phyloP scores from a whole-genome alignment of 1,284 basidiomycete species.

The Volvariella volvacea region DNA sequence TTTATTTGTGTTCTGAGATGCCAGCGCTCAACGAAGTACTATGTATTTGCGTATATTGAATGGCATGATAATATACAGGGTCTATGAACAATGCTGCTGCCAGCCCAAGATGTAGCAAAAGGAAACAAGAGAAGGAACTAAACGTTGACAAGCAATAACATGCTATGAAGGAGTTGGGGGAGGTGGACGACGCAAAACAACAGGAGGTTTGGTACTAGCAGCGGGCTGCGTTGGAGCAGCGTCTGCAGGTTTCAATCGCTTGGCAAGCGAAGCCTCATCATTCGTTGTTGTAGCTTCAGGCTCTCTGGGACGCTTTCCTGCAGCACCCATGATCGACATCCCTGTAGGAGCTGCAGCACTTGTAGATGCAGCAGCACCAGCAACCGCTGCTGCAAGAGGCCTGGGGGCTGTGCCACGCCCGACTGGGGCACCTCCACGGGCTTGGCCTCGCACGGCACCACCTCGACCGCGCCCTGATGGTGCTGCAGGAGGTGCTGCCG shows the following conservation, averaged over 20 bases:
- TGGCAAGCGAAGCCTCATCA: constrained; percentile 49
- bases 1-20: too few species aligned
- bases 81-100: background rate
- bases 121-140: constrained; percentile 8
- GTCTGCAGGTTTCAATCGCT: constrained; percentile 58
- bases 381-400: constrained; percentile 10
- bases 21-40: too few species aligned
- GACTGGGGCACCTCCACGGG: constrained; percentile 32
- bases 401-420: constrained; percentile 29
- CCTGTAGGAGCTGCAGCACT: constrained; percentile 21
- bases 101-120: background rate
- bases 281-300: constrained; percentile 39
- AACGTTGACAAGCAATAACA: constrained; percentile 8
- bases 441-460: constrained; percentile 20
- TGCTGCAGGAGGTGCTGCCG: constrained; percentile 10
- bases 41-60: background rate
- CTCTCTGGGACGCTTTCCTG: constrained; percentile 61
- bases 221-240: constrained; percentile 6
- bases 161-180: constrained; percentile 9
- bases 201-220: constrained; percentile 9
- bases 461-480: constrained; percentile 17
- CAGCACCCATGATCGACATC: constrained; percentile 62
- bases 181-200: constrained; percentile 14
- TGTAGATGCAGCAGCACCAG: constrained; percentile 15
- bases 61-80: background rate